A percentile compares a stretch with the other conserved stretches of the same genome.
phyloP scores from a whole-genome alignment of 2,329 filamentous ascomycete genomes.

The Trichophyton simii region DNA sequence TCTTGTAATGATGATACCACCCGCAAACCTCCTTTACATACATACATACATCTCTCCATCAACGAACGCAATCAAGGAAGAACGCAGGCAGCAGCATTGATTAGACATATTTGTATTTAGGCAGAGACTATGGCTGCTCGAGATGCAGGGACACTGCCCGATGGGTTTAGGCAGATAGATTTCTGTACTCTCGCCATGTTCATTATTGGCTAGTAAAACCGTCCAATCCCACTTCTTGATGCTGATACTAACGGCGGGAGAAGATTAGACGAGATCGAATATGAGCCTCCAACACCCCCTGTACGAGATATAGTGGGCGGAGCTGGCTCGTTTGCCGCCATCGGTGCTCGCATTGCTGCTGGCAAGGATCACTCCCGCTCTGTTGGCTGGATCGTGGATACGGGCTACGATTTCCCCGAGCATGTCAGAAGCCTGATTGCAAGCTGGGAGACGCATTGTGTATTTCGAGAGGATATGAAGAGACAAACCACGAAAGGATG shows the following conservation, averaged over 20 bases:
- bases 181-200: slow-evolving; percentile 53
- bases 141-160: background rate
- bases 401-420: slow-evolving; percentile 72
- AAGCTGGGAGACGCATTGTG: slow-evolving; percentile 62
- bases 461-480: slow-evolving; percentile 52
- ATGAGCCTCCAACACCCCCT: slow-evolving; percentile 54
- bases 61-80: background rate
- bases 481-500: slow-evolving; percentile 78
- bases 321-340: slow-evolving; percentile 70
- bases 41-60: background rate
- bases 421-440: slow-evolving; percentile 51
- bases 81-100: background rate
- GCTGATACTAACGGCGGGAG: background rate
- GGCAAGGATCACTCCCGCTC: slow-evolving; percentile 51
- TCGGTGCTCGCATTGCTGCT: slow-evolving; percentile 81
- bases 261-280: slow-evolving; percentile 75
- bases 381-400: slow-evolving; percentile 85
- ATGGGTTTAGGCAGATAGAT: slow-evolving; percentile 28
- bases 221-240: background rate
- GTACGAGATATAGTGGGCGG: slow-evolving; percentile 74
- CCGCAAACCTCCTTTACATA: background rate
- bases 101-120: background rate
- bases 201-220: slow-evolving; percentile 41
- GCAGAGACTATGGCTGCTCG: background rate
- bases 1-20: background rate